Percentiles rank a stretch among this genome's conserved stretches.
Conservation (phyloP, 768 basidiomycete genomes). For the Pulveroboletus sp. region DNA sequence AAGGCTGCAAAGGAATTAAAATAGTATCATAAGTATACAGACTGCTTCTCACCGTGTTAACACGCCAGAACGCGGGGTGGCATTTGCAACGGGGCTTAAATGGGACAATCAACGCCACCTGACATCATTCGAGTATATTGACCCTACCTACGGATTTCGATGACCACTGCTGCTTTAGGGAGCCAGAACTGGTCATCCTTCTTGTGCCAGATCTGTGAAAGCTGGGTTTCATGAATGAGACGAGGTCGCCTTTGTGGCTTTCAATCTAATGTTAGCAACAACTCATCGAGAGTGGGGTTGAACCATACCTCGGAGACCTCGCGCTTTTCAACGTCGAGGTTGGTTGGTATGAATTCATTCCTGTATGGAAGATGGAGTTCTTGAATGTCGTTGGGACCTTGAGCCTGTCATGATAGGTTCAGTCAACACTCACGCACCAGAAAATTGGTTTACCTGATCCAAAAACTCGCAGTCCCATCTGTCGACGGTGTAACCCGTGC, state of each 20-base stretch:
- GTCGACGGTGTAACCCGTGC: slow-evolving; percentile 80
- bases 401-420: slow-evolving; percentile 46
- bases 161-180: slow-evolving; percentile 75
- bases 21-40: background rate
- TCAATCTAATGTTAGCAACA: slow-evolving; percentile 3
- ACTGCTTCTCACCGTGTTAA: slow-evolving; percentile 55
- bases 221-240: slow-evolving; percentile 65
- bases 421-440: background rate
- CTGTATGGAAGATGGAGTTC: slow-evolving; percentile 77
- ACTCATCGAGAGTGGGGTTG: background rate
- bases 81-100: slow-evolving; percentile 52
- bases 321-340: slow-evolving; percentile 78
- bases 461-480: slow-evolving; percentile 62
- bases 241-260: slow-evolving; percentile 75
- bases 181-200: slow-evolving; percentile 97
- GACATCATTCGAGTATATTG: background rate
- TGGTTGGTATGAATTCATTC: slow-evolving; percentile 88
- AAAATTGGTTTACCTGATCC: slow-evolving; percentile 36
- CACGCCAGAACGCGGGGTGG: slow-evolving; percentile 65
- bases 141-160: slow-evolving; percentile 70
- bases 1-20: slow-evolving; percentile 42
- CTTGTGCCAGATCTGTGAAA: slow-evolving; percentile 89
- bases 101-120: background rate
- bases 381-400: slow-evolving; percentile 55
- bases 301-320: slow-evolving; percentile 55